Base-by-base conservation (phyloP, 2,329 filamentous ascomycete species). In the Fusarium proliferatum region DNA sequence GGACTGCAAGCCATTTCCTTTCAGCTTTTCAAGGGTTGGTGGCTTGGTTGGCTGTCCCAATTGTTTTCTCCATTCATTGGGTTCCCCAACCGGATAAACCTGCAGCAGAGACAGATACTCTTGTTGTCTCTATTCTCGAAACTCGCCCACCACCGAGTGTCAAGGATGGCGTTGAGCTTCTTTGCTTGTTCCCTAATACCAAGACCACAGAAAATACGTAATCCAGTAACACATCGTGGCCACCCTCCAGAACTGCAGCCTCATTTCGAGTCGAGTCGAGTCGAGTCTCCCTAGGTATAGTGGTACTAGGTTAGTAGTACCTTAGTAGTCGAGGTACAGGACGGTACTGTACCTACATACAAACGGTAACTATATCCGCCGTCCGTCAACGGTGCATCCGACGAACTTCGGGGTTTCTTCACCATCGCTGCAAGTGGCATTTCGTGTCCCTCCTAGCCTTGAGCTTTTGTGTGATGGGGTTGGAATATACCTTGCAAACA, bases 181-280 rank as follows among this genome's bases (percentile, higher is more conserved):
- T 69, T 74, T 74, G 68, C 72, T 75, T 74, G 73, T 72, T 42
- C 48, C 58, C 9, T 19, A 73, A 74, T 48, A 52, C 67, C 30
- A 51, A 51, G 28, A 33, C 28, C n/a, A 49, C 26, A 21, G 19
- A 30, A 48, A 28, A 49, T 46, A 65, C 30, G 39, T 49, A 59
- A 51, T 38, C 59, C 48, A 72, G 52, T 59, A 46, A 52, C 56
- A 59, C 52, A 53, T 63, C 49, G 53, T 74, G 67, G 60, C 43
- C 63, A 48, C 46, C 71, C 34, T 36, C 45, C 33, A 60, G 48
- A 23, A 36, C 48, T 71, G 57, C 61, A 71, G 67, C 52, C 62
- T 71, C 65, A 58, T 61, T 61, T 45, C 45, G 48, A 71, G 62
- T 48, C 45, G 48, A 71, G 62, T 48, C 45, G n/a, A 16, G 62